A percentile compares a stretch with the other conserved stretches of the same genome.
phyloP scores from a whole-genome alignment of 1,139 yeast species.

The Suhomyces bribrorum region DNA sequence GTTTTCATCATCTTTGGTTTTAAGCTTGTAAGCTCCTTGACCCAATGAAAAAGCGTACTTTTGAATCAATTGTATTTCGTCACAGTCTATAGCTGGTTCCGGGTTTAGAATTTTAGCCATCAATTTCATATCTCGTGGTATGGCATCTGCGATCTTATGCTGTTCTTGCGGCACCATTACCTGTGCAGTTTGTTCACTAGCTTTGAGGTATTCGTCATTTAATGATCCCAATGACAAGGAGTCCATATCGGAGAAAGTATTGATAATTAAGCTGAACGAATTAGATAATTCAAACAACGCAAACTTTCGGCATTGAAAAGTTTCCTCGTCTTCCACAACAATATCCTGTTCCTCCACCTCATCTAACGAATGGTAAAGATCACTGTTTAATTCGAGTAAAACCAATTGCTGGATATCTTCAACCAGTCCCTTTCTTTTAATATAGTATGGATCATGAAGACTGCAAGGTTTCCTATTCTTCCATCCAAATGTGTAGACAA shows the following conservation, averaged over 20 bases:
- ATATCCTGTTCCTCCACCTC: not conserved
- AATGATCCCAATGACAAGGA: not conserved
- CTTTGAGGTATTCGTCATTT: not conserved
- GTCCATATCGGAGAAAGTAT: not conserved
- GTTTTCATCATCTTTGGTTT: conserved; percentile 1
- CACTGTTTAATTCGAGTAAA: conserved; percentile 15
- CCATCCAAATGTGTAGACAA: conserved; percentile 46
- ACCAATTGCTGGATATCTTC: conserved; percentile 19
- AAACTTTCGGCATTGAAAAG: conserved; percentile 10
- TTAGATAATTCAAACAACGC: conserved; percentile 25
- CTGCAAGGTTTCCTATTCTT: conserved; percentile 40
- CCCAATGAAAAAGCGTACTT: conserved; percentile 35
- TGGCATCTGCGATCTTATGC: too few species aligned
- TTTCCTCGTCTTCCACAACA: conserved; percentile 8
- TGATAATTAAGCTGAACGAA: conserved; percentile 16
- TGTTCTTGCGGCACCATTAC: too few species aligned
- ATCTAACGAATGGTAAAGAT: conserved; percentile 1
- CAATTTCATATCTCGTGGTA: too few species aligned
- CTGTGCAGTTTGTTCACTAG: too few species aligned
- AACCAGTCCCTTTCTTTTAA: conserved; percentile 14
- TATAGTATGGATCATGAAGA: conserved; percentile 41
- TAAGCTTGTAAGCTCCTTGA: conserved; percentile 21
- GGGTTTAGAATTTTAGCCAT: too few species aligned
- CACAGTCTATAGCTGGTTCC: not conserved
- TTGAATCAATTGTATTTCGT: conserved; percentile 26